Percentiles rank a stretch among this genome's conserved stretches.
Evolutionary conservation across 2,329 filamentous ascomycete genomes (phyloP).

Genomic region (Microcyclospora tardicrescens): DNA sequence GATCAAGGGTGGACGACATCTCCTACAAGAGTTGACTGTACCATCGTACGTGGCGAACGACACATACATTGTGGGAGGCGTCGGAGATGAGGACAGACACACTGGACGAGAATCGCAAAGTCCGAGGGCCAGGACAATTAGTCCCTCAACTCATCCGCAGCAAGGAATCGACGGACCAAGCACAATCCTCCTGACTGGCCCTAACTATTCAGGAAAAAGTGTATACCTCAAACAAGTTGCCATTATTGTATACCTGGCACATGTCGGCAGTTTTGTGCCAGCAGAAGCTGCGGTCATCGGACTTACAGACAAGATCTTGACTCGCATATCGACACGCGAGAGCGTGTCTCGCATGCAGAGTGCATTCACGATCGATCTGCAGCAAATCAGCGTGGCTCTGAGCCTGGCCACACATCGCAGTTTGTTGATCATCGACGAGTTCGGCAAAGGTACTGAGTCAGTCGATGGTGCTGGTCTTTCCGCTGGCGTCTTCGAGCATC

Average conservation of each 20-base stretch:
- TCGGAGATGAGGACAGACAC: constrained; percentile 13
- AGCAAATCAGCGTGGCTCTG: constrained; percentile 69
- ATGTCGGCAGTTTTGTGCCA: constrained; percentile 85
- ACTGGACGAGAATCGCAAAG: too few species aligned
- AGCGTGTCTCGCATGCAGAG: constrained; percentile 52
- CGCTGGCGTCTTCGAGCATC: constrained; percentile 46
- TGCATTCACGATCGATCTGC: constrained; percentile 69
- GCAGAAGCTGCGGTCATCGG: constrained; percentile 65
- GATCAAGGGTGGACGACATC: constrained; percentile 70
- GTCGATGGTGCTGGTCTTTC: constrained; percentile 52
- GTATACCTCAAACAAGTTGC: constrained; percentile 90
- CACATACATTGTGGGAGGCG: constrained; percentile 54
- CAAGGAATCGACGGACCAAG: constrained; percentile 36
- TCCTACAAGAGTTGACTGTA: constrained; percentile 73
- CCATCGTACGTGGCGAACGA: constrained; percentile 73
- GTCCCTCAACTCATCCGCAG: background rate
- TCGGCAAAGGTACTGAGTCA: constrained; percentile 57
- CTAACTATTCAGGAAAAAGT: constrained; percentile 94
- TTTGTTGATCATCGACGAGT: constrained; percentile 85
- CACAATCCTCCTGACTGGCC: constrained; percentile 73
- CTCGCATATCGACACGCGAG: constrained; percentile 64
- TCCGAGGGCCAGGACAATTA: background rate
- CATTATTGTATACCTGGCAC: constrained; percentile 80
- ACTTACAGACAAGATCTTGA: constrained; percentile 84
- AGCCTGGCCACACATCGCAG: constrained; percentile 63